Evolutionary conservation across 2,329 filamentous ascomycete species (phyloP).

Genomic region (Talaromyces sp.): DNA sequence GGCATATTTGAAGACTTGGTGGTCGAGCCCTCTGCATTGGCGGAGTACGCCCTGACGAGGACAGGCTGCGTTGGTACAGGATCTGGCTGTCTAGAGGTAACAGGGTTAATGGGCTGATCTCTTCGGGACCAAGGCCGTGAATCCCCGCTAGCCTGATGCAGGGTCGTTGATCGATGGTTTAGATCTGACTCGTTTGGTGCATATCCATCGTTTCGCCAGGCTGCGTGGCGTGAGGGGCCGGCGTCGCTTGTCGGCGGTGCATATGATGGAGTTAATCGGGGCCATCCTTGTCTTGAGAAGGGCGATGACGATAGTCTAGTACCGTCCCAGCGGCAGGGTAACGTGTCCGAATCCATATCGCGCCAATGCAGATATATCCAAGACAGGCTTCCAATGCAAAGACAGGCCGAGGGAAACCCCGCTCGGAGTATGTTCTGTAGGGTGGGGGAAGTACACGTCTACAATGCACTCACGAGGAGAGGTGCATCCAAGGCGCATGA

Average conservation of each 20-base stretch:
- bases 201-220: slow-evolving; percentile 28
- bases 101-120: slow-evolving; percentile 27
- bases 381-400: slow-evolving; percentile 15
- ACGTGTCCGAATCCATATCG: slow-evolving; percentile 39
- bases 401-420: slow-evolving; percentile 22
- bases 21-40: slow-evolving; percentile 35
- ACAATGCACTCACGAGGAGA: slow-evolving; percentile 19
- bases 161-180: slow-evolving; percentile 33
- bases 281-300: slow-evolving; percentile 35
- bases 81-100: slow-evolving; percentile 28
- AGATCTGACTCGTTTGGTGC: slow-evolving; percentile 35
- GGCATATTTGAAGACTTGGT: slow-evolving; percentile 34
- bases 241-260: slow-evolving; percentile 26
- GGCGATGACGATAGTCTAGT: slow-evolving; percentile 34
- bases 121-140: slow-evolving; percentile 29
- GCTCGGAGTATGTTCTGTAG: slow-evolving; percentile 10
- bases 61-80: slow-evolving; percentile 45
- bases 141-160: slow-evolving; percentile 37
- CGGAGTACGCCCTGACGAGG: slow-evolving; percentile 47
- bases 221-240: slow-evolving; percentile 26
- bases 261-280: slow-evolving; percentile 30
- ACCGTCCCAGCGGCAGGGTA: slow-evolving; percentile 30
- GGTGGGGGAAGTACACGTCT: slow-evolving; percentile 13
- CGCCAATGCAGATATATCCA: slow-evolving; percentile 12
- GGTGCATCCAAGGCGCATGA: slow-evolving; percentile 25